Conservation (phyloP, 1,139 yeast genomes). For the Pichia sp. region DNA sequence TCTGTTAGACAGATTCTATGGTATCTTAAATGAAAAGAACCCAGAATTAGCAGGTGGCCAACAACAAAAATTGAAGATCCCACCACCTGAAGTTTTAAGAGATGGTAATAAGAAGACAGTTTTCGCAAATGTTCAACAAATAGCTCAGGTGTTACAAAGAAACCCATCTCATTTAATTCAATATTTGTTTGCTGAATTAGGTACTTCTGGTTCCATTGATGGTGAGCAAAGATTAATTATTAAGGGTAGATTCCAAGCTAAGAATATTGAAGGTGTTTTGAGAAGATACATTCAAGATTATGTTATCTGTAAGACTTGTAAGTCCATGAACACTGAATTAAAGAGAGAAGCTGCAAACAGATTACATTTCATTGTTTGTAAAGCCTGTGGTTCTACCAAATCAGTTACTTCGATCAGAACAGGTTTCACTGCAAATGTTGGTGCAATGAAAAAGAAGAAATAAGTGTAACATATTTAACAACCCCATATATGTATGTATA, state of each 20-base stretch:
- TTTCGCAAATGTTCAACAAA: slow-evolving; percentile 93
- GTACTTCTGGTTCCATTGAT: slow-evolving; percentile 98
- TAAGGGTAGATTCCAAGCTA: slow-evolving; percentile 97
- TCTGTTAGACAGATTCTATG: slow-evolving; percentile 77
- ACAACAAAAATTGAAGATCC: slow-evolving; percentile 90
- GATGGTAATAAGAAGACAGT: slow-evolving; percentile 96
- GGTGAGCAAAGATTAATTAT: slow-evolving; percentile 95
- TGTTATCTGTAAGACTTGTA: slow-evolving; percentile 98
- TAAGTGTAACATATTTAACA: neutral
- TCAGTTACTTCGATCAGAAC: slow-evolving; percentile 96
- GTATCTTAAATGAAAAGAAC: slow-evolving; percentile 80
- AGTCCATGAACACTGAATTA: slow-evolving; percentile 92
- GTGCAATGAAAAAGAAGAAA: slow-evolving; percentile 56
- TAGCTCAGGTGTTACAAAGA: slow-evolving; percentile 89
- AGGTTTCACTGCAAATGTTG: slow-evolving; percentile 97
- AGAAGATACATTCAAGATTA: slow-evolving; percentile 95
- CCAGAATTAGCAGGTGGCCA: slow-evolving; percentile 98
- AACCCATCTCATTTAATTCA: slow-evolving; percentile 96
- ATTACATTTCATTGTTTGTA: slow-evolving; percentile 95
- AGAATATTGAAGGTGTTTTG: slow-evolving; percentile 92
- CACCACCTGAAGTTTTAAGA: slow-evolving; percentile 95
- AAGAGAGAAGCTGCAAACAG: slow-evolving; percentile 94
- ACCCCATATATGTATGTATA: neutral
- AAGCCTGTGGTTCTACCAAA: slow-evolving; percentile 96
- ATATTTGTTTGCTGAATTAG: slow-evolving; percentile 95